Evolutionary conservation across 768 basidiomycete genomes (phyloP), one percentile per base, ranked within the genome.

Genomic region (Mycena rebaudengoi): DNA sequence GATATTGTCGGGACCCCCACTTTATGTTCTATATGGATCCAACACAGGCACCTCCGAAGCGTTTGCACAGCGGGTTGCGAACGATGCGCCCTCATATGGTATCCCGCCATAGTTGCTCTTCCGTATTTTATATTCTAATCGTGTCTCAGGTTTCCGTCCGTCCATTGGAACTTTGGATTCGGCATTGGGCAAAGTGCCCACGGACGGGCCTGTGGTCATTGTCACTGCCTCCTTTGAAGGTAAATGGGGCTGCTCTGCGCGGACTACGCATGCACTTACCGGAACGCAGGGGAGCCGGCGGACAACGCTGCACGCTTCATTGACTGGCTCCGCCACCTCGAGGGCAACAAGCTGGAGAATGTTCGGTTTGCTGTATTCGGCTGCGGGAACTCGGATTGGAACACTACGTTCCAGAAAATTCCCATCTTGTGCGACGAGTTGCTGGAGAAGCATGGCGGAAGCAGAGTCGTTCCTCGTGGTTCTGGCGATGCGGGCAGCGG

Each of bases 351-450:
- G 55, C 66, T 81, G 48, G 65, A 63, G 4, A 72, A 74, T 44
- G 75, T 81, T 20, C 70, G 72, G 26, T 85, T 77, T 56, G 80
- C 79, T 2, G 81, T 85, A 23, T 85, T 85, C 52, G 84, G 83
- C 2, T 83, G 82, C 62, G 84, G 84, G 5, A 82, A 85, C 70
- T 75, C 74, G 41, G 84, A 85, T 64, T 85, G 84, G 83, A 76
- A 76, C 18, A 67, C 74, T 33, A 84, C 83, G 4, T 85, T 76
- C 70, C 83, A 84, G 68, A 76, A 78, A 16, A 79, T 85, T 25
- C 84, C 84, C 2, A 77, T 30, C 33, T 68, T 82, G 7, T 70
- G 79, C 59, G 83, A 85, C 67, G 69, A 72, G n/a, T 32, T 65
- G 25, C 58, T 74, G 18, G 73, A 81, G 21, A 71, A 69, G 32